Evolutionary conservation across 805 yeast species (phyloP).

Genomic region (Ogataea methylovora): DNA sequence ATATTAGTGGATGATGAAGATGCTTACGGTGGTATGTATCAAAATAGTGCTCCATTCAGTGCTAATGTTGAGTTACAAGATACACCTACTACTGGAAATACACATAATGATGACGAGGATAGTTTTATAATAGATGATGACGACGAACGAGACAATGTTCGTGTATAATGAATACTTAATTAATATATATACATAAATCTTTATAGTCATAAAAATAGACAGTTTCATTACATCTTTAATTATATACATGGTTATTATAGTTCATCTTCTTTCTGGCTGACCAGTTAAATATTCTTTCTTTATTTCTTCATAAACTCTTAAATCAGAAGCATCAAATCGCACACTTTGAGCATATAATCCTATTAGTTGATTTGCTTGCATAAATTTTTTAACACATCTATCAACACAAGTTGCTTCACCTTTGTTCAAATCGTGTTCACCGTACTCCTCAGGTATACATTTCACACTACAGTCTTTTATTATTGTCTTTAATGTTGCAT

Average conservation of each 20-base stretch:
- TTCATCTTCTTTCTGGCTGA: no score
- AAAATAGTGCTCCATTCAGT: conserved; percentile 4
- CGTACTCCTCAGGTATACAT: conserved; percentile 81
- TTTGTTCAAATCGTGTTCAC: conserved; percentile 76
- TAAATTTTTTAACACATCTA: conserved; percentile 80
- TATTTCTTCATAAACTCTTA: conserved; percentile 21
- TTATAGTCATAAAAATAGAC: no score
- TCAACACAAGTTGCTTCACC: conserved; percentile 82
- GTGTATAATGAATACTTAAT: no score
- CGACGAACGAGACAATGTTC: not conserved
- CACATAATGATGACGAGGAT: not conserved
- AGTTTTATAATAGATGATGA: conserved; percentile 2
- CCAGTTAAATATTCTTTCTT: conserved; percentile 11
- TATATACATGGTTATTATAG: no score
- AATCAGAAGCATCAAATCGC: conserved; percentile 36
- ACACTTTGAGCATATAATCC: conserved; percentile 44
- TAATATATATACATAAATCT: no score
- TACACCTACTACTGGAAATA: not conserved
- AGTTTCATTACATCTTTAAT: no score
- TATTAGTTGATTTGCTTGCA: conserved; percentile 57
- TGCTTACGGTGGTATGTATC: not conserved
- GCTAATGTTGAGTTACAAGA: conserved; percentile 11
- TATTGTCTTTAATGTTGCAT: conserved; percentile 39
- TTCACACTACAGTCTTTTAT: conserved; percentile 59
- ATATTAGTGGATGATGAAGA: conserved; percentile 1